Conservation (phyloP, 176 grass and related monocot genomes). For the Avena atlantica region DNA sequence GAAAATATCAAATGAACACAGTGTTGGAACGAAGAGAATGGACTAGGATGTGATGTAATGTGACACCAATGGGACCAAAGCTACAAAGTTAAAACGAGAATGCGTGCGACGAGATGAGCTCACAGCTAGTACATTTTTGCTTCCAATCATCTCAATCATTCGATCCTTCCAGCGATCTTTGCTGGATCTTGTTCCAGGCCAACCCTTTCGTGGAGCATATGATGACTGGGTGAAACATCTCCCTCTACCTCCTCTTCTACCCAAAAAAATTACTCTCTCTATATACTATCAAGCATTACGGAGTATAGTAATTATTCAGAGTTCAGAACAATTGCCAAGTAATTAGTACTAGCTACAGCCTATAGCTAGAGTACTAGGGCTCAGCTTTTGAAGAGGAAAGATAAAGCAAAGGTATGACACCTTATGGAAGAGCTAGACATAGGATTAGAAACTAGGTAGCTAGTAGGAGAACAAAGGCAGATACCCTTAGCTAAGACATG, state of each 20-base stretch:
- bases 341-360: slow-evolving; percentile 11
- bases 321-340: slow-evolving; percentile 40
- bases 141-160: slow-evolving; percentile 38
- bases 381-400: slow-evolving; percentile 73
- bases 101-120: neutral
- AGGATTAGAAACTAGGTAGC: slow-evolving; percentile 36
- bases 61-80: neutral
- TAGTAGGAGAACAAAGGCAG: slow-evolving; percentile 33
- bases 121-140: neutral
- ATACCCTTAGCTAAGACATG: slow-evolving; percentile 34
- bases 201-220: slow-evolving; percentile 35
- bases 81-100: neutral
- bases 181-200: slow-evolving; percentile 17
- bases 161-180: slow-evolving; percentile 23
- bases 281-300: neutral
- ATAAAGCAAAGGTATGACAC: slow-evolving; percentile 53
- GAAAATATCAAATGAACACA: neutral
- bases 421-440: slow-evolving; percentile 44
- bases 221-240: slow-evolving; percentile 48
- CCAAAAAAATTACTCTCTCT: neutral
- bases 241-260: neutral
- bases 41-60: neutral
- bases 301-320: slow-evolving; percentile 42
- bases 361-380: slow-evolving; percentile 48
- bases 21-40: neutral